phyloP scores from a whole-genome alignment of 2,329 filamentous ascomycete species.

The Colletotrichum chrysophilum region DNA sequence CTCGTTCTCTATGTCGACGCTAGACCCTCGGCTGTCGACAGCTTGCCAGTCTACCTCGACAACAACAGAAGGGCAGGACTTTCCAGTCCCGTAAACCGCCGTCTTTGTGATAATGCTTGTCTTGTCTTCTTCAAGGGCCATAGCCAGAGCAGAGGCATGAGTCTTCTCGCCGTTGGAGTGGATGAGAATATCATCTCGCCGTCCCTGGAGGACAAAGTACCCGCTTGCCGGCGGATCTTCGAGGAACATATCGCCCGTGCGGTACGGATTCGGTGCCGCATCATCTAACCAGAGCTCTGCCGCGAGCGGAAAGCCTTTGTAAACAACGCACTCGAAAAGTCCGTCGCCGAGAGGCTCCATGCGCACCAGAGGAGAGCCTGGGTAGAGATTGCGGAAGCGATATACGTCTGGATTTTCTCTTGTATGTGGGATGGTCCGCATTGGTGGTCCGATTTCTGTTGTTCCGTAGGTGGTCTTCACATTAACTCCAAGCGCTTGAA shows the following conservation, averaged over 20 bases:
- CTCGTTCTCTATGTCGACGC: not conserved
- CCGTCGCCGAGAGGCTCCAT: slow-evolving; percentile 2
- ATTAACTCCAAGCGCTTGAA: not conserved
- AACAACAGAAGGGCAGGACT: not conserved
- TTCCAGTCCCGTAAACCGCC: not conserved
- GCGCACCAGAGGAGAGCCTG: not conserved
- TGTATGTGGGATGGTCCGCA: slow-evolving; percentile 6
- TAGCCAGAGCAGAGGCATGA: not conserved
- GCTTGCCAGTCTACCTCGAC: not conserved
- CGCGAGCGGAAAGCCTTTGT: not conserved
- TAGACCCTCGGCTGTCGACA: not conserved
- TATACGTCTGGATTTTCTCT: slow-evolving; percentile 11
- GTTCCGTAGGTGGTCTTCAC: slow-evolving; percentile 17
- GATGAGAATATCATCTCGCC: slow-evolving; percentile 1
- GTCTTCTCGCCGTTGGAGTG: slow-evolving; percentile 10
- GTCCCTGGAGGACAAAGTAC: slow-evolving; percentile 4
- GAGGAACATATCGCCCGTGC: slow-evolving; percentile 1
- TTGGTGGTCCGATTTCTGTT: not conserved
- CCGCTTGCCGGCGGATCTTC: not conserved
- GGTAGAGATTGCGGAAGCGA: slow-evolving; percentile 11
- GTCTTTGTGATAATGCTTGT: not conserved
- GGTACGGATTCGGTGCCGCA: not conserved
- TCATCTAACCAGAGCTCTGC: slow-evolving; percentile 8
- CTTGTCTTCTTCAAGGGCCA: not conserved
- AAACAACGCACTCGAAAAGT: slow-evolving; percentile 5